These are phyloP conservation scores for Fraxinus anomala DNA, from an alignment of 257 asterid species.

Conservation along the genomic window DNA sequence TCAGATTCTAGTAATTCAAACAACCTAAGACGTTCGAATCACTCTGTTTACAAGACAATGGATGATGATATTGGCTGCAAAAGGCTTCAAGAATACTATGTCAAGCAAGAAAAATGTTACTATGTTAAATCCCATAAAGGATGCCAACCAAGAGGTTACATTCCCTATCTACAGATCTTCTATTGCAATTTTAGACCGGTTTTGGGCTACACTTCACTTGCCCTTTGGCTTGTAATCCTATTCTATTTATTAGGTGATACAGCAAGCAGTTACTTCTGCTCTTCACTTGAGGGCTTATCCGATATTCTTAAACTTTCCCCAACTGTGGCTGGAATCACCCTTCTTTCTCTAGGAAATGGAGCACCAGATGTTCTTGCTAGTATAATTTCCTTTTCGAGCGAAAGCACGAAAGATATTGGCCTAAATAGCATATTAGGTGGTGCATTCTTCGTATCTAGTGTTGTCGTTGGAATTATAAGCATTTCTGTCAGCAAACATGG, in stretches of 20 bases:
- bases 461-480: conserved; percentile 28
- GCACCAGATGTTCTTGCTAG: conserved; percentile 38
- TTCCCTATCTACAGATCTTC: conserved; percentile 35
- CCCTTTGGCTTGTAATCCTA: conserved; percentile 34
- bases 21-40: conserved; percentile 2
- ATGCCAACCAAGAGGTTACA: conserved; percentile 37
- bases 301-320: conserved; percentile 31
- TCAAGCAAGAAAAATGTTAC: conserved; percentile 25
- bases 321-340: conserved; percentile 37
- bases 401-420: conserved; percentile 26
- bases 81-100: conserved; percentile 9
- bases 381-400: conserved; percentile 30
- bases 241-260: conserved; percentile 43
- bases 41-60: not conserved
- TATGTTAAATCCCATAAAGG: conserved; percentile 32
- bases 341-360: conserved; percentile 43
- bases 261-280: conserved; percentile 39
- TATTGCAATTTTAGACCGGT: conserved; percentile 35
- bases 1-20: not conserved
- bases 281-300: conserved; percentile 35
- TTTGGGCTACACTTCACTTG: conserved; percentile 24
- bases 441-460: conserved; percentile 22
- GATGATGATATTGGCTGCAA: conserved; percentile 26
- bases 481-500: conserved; percentile 10
- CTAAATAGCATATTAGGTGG: conserved; percentile 32